Evolutionary conservation across 257 asterid genomes (phyloP).

Genomic region (Mitragyna speciosa): DNA sequence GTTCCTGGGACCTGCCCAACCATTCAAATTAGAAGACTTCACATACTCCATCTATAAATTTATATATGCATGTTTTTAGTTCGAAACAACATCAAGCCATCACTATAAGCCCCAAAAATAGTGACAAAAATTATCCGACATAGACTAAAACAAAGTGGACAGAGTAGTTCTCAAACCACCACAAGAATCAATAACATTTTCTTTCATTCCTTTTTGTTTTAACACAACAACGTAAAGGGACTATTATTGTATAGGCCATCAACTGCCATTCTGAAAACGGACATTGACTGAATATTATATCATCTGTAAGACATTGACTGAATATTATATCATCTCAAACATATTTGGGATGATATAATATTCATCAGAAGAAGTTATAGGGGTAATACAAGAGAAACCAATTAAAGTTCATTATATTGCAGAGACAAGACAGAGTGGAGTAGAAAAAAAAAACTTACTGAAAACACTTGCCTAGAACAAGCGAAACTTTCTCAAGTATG

Average conservation of each 20-base stretch:
- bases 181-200: background rate
- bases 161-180: background rate
- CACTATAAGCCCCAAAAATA: background rate
- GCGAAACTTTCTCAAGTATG: background rate
- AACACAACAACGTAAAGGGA: background rate
- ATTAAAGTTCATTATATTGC: background rate
- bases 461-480: background rate
- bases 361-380: background rate
- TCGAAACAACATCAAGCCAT: background rate
- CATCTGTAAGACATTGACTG: background rate
- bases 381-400: background rate
- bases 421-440: background rate
- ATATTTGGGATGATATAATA: background rate
- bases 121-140: background rate
- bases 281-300: background rate
- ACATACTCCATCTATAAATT: slow-evolving; percentile 6
- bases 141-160: background rate
- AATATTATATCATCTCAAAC: too few relatives aligned
- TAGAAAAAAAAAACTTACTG: background rate
- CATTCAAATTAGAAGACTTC: slow-evolving; percentile 24
- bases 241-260: background rate
- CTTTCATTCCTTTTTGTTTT: background rate
- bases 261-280: background rate
- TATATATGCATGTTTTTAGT: background rate
- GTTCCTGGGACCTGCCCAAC: slow-evolving; percentile 76